Conservation (phyloP, 164 flowering plant species). For the Liriodendron chinense region DNA sequence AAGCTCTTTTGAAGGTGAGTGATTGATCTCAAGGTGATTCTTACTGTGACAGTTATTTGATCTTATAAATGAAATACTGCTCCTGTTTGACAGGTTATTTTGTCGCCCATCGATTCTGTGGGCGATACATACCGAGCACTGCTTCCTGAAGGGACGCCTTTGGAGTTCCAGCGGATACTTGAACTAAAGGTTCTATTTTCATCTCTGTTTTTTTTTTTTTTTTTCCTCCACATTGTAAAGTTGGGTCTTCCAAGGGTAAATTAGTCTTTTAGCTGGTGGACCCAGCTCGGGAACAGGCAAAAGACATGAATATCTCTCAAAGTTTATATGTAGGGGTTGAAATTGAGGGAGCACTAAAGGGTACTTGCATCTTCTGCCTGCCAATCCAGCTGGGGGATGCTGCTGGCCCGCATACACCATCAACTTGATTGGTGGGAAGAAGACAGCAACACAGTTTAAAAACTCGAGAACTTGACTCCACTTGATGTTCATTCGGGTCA, state of each 20-base stretch:
- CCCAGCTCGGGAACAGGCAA: no score
- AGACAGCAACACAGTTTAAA: no score
- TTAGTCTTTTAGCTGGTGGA: no score
- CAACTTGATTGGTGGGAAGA: neutral
- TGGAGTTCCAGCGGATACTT: slow-evolving; percentile 87
- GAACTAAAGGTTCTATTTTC: slow-evolving; percentile 73
- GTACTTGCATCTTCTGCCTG: neutral
- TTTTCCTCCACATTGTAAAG: no score
- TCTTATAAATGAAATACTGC: slow-evolving; percentile 1
- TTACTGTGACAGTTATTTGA: neutral
- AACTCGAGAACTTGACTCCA: no score
- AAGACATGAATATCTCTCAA: no score
- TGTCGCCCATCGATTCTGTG: slow-evolving; percentile 92
- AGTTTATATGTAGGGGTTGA: no score
- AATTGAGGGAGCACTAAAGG: neutral
- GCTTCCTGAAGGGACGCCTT: slow-evolving; percentile 91
- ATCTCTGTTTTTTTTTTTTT: no score
- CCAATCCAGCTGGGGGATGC: neutral
- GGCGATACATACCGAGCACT: slow-evolving; percentile 92
- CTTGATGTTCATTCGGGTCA: no score
- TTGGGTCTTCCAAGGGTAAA: no score
- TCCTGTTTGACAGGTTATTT: slow-evolving; percentile 61
- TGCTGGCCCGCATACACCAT: neutral
- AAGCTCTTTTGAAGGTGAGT: slow-evolving; percentile 87
- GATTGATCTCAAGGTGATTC: neutral